Conservation (phyloP, 169 alveolate species). For the Besnoitia besnoiti region DNA sequence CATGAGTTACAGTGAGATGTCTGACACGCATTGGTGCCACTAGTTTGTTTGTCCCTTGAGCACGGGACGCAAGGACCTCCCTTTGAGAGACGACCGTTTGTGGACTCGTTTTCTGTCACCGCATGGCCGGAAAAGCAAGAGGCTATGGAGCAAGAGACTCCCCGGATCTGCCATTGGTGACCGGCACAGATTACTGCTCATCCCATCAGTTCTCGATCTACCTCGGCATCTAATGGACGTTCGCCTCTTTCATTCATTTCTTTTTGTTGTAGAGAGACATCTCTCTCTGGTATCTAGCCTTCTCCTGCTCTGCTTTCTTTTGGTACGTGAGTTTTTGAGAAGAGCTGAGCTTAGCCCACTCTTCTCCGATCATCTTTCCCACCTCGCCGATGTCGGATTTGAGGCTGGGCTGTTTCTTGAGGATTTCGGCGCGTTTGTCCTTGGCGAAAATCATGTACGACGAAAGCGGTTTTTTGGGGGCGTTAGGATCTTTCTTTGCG, state of each 20-base stretch:
- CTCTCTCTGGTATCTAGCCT: conserved; percentile 85
- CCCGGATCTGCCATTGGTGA: no score
- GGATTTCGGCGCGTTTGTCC: conserved; percentile 85
- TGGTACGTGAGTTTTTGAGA: conserved; percentile 86
- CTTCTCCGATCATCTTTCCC: conserved; percentile 90
- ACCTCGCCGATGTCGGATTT: conserved; percentile 90
- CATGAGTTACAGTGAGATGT: neutral
- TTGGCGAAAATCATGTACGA: conserved; percentile 90
- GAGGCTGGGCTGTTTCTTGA: conserved; percentile 83
- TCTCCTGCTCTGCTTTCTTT: conserved; percentile 88
- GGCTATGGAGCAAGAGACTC: no score
- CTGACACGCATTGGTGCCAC: neutral
- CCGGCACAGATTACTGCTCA: no score
- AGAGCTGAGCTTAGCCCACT: conserved; percentile 87
- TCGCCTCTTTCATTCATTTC: neutral
- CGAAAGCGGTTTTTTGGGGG: conserved; percentile 89
- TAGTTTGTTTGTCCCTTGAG: neutral
- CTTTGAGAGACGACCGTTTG: no score
- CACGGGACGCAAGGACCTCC: neutral
- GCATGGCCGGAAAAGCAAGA: no score
- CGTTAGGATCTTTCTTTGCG: conserved; percentile 87
- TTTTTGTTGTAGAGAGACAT: conserved; percentile 77
- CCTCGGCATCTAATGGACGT: neutral
- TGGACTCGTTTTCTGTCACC: no score
- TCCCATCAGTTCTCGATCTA: neutral